These are phyloP conservation scores for Hysterangium stoloniferum DNA, from an alignment of 768 basidiomycete species.

Conservation along the genomic window DNA sequence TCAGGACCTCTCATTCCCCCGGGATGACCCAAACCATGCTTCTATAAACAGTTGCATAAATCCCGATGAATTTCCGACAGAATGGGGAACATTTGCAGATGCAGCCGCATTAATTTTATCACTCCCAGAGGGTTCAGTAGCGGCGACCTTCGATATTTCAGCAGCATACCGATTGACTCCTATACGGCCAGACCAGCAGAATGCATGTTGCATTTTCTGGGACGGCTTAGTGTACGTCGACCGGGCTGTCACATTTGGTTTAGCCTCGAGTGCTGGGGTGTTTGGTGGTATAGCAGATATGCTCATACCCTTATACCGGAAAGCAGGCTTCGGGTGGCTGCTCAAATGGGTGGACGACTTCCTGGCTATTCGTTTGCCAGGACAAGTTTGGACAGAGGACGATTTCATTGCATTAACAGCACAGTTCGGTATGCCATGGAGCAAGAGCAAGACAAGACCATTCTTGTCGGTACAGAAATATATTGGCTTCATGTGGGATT, in stretches of 20 bases:
- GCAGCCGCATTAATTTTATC: slow-evolving; percentile 21
- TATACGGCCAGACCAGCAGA: slow-evolving; percentile 25
- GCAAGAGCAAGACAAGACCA: slow-evolving; percentile 17
- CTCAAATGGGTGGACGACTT: slow-evolving; percentile 37
- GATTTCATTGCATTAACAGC: slow-evolving; percentile 24
- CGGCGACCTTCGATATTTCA: slow-evolving; percentile 33
- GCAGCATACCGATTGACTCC: slow-evolving; percentile 33
- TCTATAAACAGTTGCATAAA: slow-evolving; percentile 20
- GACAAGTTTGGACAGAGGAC: slow-evolving; percentile 20
- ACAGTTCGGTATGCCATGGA: slow-evolving; percentile 27
- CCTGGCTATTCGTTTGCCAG: slow-evolving; percentile 21
- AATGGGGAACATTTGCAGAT: slow-evolving; percentile 32
- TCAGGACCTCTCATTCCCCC: slow-evolving; percentile 27
- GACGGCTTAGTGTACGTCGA: slow-evolving; percentile 28
- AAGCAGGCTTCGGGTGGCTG: slow-evolving; percentile 17
- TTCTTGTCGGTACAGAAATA: slow-evolving; percentile 21
- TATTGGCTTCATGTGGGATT: slow-evolving; percentile 32
- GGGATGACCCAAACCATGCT: slow-evolving; percentile 6
- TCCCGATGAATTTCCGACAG: slow-evolving; percentile 16
- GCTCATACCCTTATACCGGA: slow-evolving; percentile 23
- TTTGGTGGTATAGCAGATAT: slow-evolving; percentile 31
- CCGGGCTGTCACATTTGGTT: slow-evolving; percentile 25
- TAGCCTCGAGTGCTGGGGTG: slow-evolving; percentile 27
- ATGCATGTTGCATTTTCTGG: slow-evolving; percentile 26
- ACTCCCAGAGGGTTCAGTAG: slow-evolving; percentile 26